A percentile compares a stretch with the other conserved stretches of the same genome.
phyloP scores from a whole-genome alignment of 345 rosid genomes.

The Aquilaria yunnanensis region DNA sequence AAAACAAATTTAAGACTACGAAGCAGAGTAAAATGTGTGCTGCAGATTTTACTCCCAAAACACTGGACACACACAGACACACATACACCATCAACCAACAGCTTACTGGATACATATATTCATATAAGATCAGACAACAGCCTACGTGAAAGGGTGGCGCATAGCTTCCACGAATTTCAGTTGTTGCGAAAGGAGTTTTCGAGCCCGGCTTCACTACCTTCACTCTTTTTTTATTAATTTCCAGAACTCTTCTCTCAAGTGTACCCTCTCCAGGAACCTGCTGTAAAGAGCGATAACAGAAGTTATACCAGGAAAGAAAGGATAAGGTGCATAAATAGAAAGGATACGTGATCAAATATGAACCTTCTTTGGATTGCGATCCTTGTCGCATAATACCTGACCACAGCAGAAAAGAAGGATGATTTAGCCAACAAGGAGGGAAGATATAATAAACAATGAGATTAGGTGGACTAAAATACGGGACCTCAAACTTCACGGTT shows the following conservation, averaged over 20 bases:
- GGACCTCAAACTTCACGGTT: conserved; percentile 89
- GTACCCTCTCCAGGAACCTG: conserved; percentile 71
- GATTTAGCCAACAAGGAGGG: not conserved
- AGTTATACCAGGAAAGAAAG: not conserved
- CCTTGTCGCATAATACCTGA: conserved; percentile 86
- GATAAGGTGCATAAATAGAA: conserved; percentile 1
- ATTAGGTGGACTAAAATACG: not conserved
- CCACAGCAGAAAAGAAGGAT: conserved; percentile 6
- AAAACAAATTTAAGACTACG: no score
- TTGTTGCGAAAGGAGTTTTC: conserved; percentile 76
- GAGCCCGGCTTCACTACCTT: conserved; percentile 97
- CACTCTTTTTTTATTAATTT: conserved; percentile 77
- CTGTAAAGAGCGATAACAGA: conserved; percentile 12
- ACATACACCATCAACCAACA: no score
- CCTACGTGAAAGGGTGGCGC: conserved; percentile 95
- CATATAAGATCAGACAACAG: conserved; percentile 7
- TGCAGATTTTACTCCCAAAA: no score
- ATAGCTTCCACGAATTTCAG: conserved; percentile 92
- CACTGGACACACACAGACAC: no score
- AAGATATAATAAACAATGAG: not conserved
- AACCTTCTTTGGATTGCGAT: conserved; percentile 77
- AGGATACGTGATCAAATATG: conserved; percentile 2
- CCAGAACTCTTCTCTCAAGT: conserved; percentile 87
- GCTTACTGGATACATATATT: not conserved
- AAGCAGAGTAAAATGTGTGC: no score